A percentile compares a stretch with the other conserved stretches of the same genome.
Conservation (phyloP, 768 basidiomycete genomes). For the Pleurotus pulmonarius region DNA sequence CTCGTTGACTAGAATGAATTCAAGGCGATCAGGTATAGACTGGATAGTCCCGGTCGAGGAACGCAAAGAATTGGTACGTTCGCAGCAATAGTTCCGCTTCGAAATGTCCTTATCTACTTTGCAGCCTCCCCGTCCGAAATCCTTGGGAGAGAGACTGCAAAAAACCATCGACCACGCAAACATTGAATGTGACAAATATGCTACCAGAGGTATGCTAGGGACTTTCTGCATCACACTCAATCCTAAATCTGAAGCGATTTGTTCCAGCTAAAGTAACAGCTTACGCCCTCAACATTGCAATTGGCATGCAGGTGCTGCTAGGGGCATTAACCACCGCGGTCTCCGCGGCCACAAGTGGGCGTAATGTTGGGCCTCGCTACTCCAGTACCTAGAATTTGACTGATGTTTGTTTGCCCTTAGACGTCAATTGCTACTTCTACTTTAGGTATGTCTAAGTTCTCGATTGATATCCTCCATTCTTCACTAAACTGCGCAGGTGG, state of each 20-base stretch:
- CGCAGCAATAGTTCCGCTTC: neutral
- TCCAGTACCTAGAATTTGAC: no score
- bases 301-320: slow-evolving; percentile 58
- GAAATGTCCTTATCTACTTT: neutral
- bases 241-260: no score
- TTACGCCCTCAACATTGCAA: slow-evolving; percentile 42
- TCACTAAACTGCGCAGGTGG: no score
- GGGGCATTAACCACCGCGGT: slow-evolving; percentile 68
- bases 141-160: slow-evolving; percentile 47
- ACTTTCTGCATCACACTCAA: no score
- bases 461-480: no score
- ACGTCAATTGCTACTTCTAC: no score
- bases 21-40: slow-evolving; percentile 29
- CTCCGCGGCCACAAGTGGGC: slow-evolving; percentile 41
- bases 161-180: slow-evolving; percentile 50
- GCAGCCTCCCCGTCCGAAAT: slow-evolving; percentile 22
- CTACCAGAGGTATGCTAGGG: slow-evolving; percentile 43
- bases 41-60: slow-evolving; percentile 35
- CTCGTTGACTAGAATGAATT: neutral
- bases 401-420: no score
- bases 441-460: no score
- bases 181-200: slow-evolving; percentile 42
- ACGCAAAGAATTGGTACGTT: slow-evolving; percentile 15
- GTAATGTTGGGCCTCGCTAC: slow-evolving; percentile 57
- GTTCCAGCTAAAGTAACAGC: slow-evolving; percentile 41